These are phyloP conservation scores for Fusarium poae DNA, from an alignment of 2,329 filamentous ascomycete genomes.

Conservation along the genomic window DNA sequence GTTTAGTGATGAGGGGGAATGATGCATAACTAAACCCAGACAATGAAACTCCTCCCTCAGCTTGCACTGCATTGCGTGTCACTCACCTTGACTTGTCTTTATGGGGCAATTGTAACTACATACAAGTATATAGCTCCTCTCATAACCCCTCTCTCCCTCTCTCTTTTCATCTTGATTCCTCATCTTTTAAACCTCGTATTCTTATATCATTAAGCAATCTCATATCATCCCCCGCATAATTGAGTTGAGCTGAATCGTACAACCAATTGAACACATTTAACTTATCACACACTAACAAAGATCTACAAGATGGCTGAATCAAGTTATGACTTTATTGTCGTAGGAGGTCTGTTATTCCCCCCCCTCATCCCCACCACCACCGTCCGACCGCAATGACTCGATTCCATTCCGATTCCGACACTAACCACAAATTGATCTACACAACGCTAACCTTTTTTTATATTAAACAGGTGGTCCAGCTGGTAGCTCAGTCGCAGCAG, in stretches of 20 bases:
- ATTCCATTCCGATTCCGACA: too few relatives aligned
- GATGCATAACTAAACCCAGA: not conserved
- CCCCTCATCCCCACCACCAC: not conserved
- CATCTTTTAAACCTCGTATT: not conserved
- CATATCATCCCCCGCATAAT: not conserved
- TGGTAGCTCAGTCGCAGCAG: slow-evolving; percentile 67
- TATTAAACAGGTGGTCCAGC: slow-evolving; percentile 62
- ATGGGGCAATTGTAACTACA: not conserved
- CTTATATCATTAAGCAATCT: not conserved
- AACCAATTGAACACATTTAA: not conserved
- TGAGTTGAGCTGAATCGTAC: slow-evolving; percentile 1
- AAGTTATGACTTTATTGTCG: slow-evolving; percentile 41
- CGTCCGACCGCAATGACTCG: not conserved
- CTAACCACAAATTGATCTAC: not conserved
- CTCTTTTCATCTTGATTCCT: slow-evolving; percentile 1
- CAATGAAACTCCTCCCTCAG: not conserved
- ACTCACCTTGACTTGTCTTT: not conserved
- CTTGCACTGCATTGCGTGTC: not conserved
- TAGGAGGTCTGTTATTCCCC: slow-evolving; percentile 37
- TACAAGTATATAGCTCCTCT: not conserved
- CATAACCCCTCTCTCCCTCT: slow-evolving; percentile 13
- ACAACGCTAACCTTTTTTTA: not conserved
- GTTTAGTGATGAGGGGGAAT: not conserved
- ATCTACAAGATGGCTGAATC: slow-evolving; percentile 18
- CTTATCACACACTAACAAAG: not conserved